Evolutionary conservation across 78 protist species (phyloP), one percentile per base, ranked within the genome.

Genomic region (Cavenderia fasciculata): DNA sequence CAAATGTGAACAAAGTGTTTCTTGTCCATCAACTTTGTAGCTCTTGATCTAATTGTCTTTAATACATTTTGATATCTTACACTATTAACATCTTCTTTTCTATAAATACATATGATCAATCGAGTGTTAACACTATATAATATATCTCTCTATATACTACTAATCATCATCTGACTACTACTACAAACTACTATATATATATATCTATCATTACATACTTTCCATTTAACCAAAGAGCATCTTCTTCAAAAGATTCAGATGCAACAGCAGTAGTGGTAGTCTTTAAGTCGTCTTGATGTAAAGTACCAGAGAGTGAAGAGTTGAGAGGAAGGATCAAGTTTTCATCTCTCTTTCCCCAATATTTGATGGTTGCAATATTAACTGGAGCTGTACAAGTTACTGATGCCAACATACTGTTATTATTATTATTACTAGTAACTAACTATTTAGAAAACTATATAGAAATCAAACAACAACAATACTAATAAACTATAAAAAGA

Each of bases 331-430:
- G 72, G 18, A 93, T 96, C 33, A 94, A 78, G 44, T 69, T 61
- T 31, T 33, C 96, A 59, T 98, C 99, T 76, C 96, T 91, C 96
- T 99, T 99, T 36, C 99, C 99, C 99, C 99, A 99, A 94, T 99
- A 99, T 91, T 99, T 99, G 87, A 98, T 94, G 11, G 97, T 93
- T 36, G 99, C 99, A 25, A 99, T 99, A 93, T 99, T 99, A 46
- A 97, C 96, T 19, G 99, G 98, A 43, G 98, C 97, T 18, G 86
- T 57, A 84, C 94, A 86, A 21, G 98, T 96, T n/a, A 91, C 63
- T 29, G 76, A 77, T 72, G 73, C 63, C 66, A 68, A 74, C 52
- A 71, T 63, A n/a, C n/a, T n/a, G n/a, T 38, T 38, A 62, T 62
- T 14, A n/a, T n/a, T n/a, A n/a, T n/a, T n/a, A n/a, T n/a, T n/a